Evolutionary conservation across 306 rosid species (phyloP).

Genomic region (Casuarina cunninghamiana): DNA sequence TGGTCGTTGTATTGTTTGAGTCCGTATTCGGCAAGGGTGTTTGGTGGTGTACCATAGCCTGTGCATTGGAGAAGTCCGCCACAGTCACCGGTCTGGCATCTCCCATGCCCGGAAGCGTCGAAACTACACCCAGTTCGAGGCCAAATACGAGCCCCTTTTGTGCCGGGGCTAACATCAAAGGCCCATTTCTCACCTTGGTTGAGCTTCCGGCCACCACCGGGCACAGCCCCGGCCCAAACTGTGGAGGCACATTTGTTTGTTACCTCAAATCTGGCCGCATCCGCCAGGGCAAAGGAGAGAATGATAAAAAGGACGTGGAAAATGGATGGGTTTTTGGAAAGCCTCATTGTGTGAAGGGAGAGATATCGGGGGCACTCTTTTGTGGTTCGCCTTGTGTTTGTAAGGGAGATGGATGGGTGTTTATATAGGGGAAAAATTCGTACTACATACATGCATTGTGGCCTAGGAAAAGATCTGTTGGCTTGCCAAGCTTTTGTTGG

Average conservation of each 20-base stretch:
- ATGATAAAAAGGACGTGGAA: slow-evolving; percentile 27
- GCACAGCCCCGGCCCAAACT: slow-evolving; percentile 35
- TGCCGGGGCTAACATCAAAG: slow-evolving; percentile 36
- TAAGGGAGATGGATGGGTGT: too few relatives aligned
- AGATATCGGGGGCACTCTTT: neutral
- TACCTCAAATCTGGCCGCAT: slow-evolving; percentile 36
- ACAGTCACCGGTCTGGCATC: slow-evolving; percentile 66
- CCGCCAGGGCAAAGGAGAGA: slow-evolving; percentile 12
- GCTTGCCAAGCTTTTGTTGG: too few relatives aligned
- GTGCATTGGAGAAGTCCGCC: slow-evolving; percentile 12
- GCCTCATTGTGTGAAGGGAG: slow-evolving; percentile 14
- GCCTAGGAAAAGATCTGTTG: too few relatives aligned
- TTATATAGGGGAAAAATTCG: too few relatives aligned
- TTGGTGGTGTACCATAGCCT: slow-evolving; percentile 41
- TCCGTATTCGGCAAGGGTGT: slow-evolving; percentile 59
- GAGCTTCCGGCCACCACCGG: slow-evolving; percentile 33
- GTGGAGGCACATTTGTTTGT: slow-evolving; percentile 52
- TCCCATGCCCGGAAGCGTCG: slow-evolving; percentile 43
- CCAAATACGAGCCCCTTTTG: slow-evolving; percentile 56
- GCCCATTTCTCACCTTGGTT: slow-evolving; percentile 41
- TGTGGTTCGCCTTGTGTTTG: too few relatives aligned
- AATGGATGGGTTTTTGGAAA: slow-evolving; percentile 8
- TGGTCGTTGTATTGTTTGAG: slow-evolving; percentile 42
- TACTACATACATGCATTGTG: too few relatives aligned
- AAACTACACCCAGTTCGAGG: slow-evolving; percentile 69